These are phyloP conservation scores for Debaryomycetaceae sp. DNA, from an alignment of 1,139 yeast species.

Conservation along the genomic window DNA sequence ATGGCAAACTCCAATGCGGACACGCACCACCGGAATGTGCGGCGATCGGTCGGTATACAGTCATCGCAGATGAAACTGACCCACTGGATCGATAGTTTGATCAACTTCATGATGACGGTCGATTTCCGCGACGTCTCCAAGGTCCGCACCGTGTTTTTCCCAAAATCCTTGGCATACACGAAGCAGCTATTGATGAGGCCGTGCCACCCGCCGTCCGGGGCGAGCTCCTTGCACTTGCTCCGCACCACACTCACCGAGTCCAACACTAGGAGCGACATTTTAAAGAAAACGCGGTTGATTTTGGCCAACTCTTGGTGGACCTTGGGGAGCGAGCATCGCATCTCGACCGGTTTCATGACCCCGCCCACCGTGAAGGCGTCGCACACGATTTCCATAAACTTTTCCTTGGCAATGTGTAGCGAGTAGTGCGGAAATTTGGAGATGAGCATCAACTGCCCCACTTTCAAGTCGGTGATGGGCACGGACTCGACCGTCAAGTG, in stretches of 20 bases:
- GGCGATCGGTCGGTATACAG: conserved; percentile 83
- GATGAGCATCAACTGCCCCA: conserved; percentile 63
- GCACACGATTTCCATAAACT: conserved; percentile 41
- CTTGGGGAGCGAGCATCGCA: conserved; percentile 59
- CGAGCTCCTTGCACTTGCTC: conserved; percentile 23
- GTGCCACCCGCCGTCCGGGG: conserved; percentile 45
- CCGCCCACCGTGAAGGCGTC: conserved; percentile 40
- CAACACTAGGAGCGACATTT: conserved; percentile 57
- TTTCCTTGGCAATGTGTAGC: conserved; percentile 25
- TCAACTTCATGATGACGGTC: conserved; percentile 59
- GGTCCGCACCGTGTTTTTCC: conserved; percentile 58
- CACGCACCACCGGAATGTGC: conserved; percentile 93
- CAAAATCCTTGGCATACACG: conserved; percentile 75
- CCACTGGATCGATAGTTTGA: conserved; percentile 81
- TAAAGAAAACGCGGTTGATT: conserved; percentile 58
- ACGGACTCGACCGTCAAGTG: conserved; percentile 40
- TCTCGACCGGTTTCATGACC: conserved; percentile 34
- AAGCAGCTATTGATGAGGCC: conserved; percentile 72
- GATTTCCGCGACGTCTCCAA: conserved; percentile 61
- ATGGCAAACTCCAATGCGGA: conserved; percentile 91
- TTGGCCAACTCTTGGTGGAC: conserved; percentile 68
- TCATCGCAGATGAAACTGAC: conserved; percentile 88
- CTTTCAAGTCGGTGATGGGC: conserved; percentile 40
- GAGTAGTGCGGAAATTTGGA: conserved; percentile 35
- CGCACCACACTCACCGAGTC: conserved; percentile 52